Conservation (phyloP, 306 rosid genomes). For the Dicorynia guianensis region DNA sequence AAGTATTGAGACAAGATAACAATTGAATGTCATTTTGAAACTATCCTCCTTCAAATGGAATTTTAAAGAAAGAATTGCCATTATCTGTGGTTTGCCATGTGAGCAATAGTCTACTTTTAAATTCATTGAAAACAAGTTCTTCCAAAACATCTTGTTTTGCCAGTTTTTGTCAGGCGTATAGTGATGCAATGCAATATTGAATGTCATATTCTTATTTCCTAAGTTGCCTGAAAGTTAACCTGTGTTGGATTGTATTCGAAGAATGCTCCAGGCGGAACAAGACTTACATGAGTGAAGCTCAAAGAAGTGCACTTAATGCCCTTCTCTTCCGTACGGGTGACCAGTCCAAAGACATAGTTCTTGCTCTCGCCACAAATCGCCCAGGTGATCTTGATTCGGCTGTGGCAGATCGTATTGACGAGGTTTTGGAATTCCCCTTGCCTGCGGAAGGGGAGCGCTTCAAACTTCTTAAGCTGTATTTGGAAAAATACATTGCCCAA, state of each 20-base stretch:
- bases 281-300: conserved; percentile 99
- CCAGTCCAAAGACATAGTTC: conserved; percentile 97
- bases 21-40: no score
- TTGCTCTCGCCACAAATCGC: conserved; percentile 97
- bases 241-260: conserved; percentile 29
- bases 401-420: conserved; percentile 93
- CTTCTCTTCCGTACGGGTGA: conserved; percentile 98
- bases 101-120: no score
- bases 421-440: conserved; percentile 93
- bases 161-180: no score
- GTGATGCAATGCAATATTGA: no score
- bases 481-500: conserved; percentile 84
- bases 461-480: conserved; percentile 85
- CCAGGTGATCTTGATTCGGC: conserved; percentile 98
- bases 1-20: no score
- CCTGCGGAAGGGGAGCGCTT: conserved; percentile 92
- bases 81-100: no score
- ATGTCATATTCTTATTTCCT: background rate
- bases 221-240: conserved; percentile 10
- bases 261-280: conserved; percentile 82
- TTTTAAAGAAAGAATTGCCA: no score
- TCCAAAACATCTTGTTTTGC: no score
- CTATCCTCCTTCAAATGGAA: no score
- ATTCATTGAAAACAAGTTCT: no score
- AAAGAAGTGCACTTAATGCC: conserved; percentile 98